Evolutionary conservation across 2,329 filamentous ascomycete genomes (phyloP).

Genomic region (Penicillium sp.): DNA sequence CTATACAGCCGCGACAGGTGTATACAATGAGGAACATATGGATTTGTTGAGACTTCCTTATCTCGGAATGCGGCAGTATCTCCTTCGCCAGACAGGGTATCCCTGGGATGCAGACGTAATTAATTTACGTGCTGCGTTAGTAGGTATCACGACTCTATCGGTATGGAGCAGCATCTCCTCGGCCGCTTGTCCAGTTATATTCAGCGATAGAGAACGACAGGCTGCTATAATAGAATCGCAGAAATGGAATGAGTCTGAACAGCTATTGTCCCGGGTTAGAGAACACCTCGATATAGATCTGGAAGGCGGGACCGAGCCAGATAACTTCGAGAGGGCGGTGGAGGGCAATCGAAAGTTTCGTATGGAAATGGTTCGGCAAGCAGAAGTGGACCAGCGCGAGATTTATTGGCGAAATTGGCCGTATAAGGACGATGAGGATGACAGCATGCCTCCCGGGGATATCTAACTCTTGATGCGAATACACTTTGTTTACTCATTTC

Average conservation of each 20-base stretch:
- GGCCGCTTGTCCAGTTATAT: slow-evolving; percentile 22
- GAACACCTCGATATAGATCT: slow-evolving; percentile 23
- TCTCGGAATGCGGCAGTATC: slow-evolving; percentile 28
- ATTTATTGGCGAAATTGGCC: slow-evolving; percentile 29
- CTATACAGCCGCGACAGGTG: slow-evolving; percentile 28
- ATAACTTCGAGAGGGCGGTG: slow-evolving; percentile 23
- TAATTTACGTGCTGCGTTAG: slow-evolving; percentile 26
- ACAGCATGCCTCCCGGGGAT: slow-evolving; percentile 13
- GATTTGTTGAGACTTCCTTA: slow-evolving; percentile 21
- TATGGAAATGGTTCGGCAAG: slow-evolving; percentile 25
- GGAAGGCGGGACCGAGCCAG: slow-evolving; percentile 27
- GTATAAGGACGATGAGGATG: slow-evolving; percentile 25
- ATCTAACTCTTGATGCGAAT: slow-evolving; percentile 4
- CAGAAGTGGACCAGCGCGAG: slow-evolving; percentile 18
- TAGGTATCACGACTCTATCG: slow-evolving; percentile 21
- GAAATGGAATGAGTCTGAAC: slow-evolving; percentile 29
- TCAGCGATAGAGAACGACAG: slow-evolving; percentile 21
- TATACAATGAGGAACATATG: slow-evolving; percentile 25
- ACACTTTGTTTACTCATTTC: neutral
- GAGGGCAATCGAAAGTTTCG: slow-evolving; percentile 21
- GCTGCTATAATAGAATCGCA: slow-evolving; percentile 20
- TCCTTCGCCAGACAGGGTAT: slow-evolving; percentile 27
- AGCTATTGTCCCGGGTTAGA: slow-evolving; percentile 21
- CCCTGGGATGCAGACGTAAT: slow-evolving; percentile 31
- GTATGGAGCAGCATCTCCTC: slow-evolving; percentile 41